Evolutionary conservation across 306 rosid genomes (phyloP), one percentile per base, ranked within the genome.

Genomic region (Cucumis hystrix): DNA sequence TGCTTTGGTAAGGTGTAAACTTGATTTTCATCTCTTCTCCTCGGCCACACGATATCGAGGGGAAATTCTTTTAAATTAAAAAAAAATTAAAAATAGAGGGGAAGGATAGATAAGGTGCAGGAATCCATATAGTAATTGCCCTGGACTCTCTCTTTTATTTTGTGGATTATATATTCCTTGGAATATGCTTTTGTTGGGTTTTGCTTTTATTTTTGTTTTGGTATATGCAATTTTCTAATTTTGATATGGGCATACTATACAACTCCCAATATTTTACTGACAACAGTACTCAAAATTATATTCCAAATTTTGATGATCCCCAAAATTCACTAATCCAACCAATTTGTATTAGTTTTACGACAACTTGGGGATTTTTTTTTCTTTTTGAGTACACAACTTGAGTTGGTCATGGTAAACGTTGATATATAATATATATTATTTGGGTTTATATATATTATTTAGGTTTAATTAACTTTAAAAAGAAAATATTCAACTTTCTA

Each of bases 1-100:
- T 80, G 80, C 85, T 84, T 84, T 80, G 78, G 39, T 72, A 80
- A 59, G 70, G 64, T 39, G 83, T 56, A 66, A 77, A 76, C 76
- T 86, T 77, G 79, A 82, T 82, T 83, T 81, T 72, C n/a, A 71
- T 71, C 41, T 28, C 79, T 79, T 87, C 64, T 80, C 80, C 85
- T 70, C 11, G 12, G 47, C 81, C 82, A 83, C 80, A 81, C 83
- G 90, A 74, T 76, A 67, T 61, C 8, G 21, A 52, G 28, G 35
- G 7, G 5, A 60, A 60, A 12, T 4, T 9, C 13, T 49, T 49
- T 2, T 0, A 20, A 60, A 25, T 5, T 5, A 30, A 7, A 63
- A 7, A 63, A 45, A 21, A 45, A 20, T 20, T 2, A 60, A 74
- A 52, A 15, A 1, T 8, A n/a, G 23, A 10, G 35, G 2, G 2